A percentile compares a stretch with the other conserved stretches of the same genome.
Conservation (phyloP, 345 rosid genomes). For the Gynandropsis gynandra region DNA sequence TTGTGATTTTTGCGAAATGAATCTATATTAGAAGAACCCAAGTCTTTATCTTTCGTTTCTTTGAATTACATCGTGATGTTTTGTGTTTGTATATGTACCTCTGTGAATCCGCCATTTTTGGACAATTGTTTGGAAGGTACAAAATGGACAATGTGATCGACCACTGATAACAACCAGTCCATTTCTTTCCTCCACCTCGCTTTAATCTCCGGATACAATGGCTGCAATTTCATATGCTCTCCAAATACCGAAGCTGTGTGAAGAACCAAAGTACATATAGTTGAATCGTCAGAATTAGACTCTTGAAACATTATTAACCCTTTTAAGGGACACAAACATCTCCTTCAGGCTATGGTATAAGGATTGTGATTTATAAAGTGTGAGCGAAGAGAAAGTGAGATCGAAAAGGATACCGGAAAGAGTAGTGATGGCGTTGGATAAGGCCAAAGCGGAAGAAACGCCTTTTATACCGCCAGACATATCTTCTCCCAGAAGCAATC, state of each 20-base stretch:
- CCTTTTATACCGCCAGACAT: slow-evolving; percentile 76
- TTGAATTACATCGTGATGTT: too few relatives aligned
- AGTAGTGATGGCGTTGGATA: slow-evolving; percentile 47
- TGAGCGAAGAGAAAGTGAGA: too few relatives aligned
- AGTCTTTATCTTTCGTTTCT: too few relatives aligned
- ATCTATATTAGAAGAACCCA: too few relatives aligned
- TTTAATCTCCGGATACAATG: slow-evolving; percentile 50
- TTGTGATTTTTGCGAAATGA: background rate
- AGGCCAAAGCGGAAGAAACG: slow-evolving; percentile 66
- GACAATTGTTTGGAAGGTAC: slow-evolving; percentile 52
- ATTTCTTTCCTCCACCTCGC: slow-evolving; percentile 58
- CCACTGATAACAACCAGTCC: slow-evolving; percentile 59
- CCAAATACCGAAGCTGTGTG: slow-evolving; percentile 40
- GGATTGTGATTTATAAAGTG: too few relatives aligned
- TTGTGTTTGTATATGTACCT: slow-evolving; percentile 45
- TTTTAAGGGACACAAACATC: too few relatives aligned
- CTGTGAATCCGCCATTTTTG: slow-evolving; percentile 56
- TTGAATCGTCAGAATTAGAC: background rate
- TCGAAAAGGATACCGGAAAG: slow-evolving; percentile 29
- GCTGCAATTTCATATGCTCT: slow-evolving; percentile 45
- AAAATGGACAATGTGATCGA: slow-evolving; percentile 63
- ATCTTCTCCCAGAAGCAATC: slow-evolving; percentile 62
- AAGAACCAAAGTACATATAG: too few relatives aligned
- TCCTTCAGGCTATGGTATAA: too few relatives aligned
- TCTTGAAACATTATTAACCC: too few relatives aligned